These are phyloP conservation scores for Eimeria falciformis DNA, from an alignment of 169 alveolate genomes.

Conservation along the genomic window DNA sequence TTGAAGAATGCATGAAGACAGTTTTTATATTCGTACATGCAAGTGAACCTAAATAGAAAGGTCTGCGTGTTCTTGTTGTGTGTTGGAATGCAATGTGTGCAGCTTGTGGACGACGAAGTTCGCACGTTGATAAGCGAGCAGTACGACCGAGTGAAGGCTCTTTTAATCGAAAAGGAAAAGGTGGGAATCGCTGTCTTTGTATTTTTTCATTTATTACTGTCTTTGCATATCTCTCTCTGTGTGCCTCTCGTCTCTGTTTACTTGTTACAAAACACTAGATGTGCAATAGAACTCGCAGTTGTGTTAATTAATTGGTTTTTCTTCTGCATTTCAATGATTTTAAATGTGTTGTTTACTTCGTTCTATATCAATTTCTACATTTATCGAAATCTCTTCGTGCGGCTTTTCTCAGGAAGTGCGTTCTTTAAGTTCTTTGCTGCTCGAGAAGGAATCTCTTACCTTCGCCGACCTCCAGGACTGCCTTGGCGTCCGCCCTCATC, in stretches of 20 bases:
- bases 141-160: slow-evolving; percentile 87
- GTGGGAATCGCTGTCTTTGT: slow-evolving; percentile 56
- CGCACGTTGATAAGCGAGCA: slow-evolving; percentile 87
- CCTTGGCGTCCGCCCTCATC: slow-evolving; percentile 88
- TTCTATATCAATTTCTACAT: background rate
- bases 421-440: slow-evolving; percentile 65
- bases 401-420: slow-evolving; percentile 33
- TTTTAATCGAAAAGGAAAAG: slow-evolving; percentile 85
- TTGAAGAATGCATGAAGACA: too few relatives aligned
- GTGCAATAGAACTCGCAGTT: background rate
- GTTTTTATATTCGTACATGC: too few relatives aligned
- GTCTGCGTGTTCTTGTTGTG: too few relatives aligned
- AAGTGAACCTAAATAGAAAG: too few relatives aligned
- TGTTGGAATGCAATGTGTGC: too few relatives aligned
- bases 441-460: slow-evolving; percentile 88
- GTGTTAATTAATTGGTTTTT: too few relatives aligned
- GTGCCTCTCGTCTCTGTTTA: background rate
- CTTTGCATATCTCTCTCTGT: background rate
- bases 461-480: slow-evolving; percentile 89
- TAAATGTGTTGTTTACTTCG: background rate
- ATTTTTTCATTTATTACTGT: too few relatives aligned
- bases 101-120: slow-evolving; percentile 87
- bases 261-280: background rate
- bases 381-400: background rate
- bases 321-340: too few relatives aligned